Conservation (phyloP, 2,329 filamentous ascomycete species). For the Diaporthe citri region DNA sequence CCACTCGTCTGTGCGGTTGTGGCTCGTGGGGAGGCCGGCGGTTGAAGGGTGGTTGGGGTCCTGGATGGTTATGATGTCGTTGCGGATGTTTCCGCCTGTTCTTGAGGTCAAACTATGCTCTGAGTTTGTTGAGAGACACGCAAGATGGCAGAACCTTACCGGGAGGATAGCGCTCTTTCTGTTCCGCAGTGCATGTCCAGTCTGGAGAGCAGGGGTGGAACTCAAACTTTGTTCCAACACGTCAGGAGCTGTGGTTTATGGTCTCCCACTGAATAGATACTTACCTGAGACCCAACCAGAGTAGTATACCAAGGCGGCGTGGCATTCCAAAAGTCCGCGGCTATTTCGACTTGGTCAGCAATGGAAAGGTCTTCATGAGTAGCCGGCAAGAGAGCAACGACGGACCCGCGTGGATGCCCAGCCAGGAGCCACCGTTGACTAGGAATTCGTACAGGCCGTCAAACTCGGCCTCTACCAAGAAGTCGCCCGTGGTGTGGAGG, state of each 20-base stretch:
- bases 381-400: background rate
- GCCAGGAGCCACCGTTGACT: slow-evolving; percentile 4
- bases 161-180: slow-evolving; percentile 6
- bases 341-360: background rate
- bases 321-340: slow-evolving; percentile 3
- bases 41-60: background rate
- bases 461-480: slow-evolving; percentile 2
- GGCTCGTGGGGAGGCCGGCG: background rate
- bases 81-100: background rate
- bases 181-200: slow-evolving; percentile 1
- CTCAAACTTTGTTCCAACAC: background rate
- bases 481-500: background rate
- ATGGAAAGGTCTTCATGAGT: background rate
- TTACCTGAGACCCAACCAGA: slow-evolving; percentile 8
- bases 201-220: slow-evolving; percentile 14
- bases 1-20: slow-evolving; percentile 13
- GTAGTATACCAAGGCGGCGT: slow-evolving; percentile 12
- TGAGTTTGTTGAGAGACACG: background rate
- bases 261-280: background rate
- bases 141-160: background rate
- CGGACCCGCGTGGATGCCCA: background rate
- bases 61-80: background rate
- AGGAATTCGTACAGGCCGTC: background rate
- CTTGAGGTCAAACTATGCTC: background rate
- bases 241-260: background rate